phyloP scores from a whole-genome alignment of 2,329 filamentous ascomycete species.

The Aspergillus fumigatiaffinis region DNA sequence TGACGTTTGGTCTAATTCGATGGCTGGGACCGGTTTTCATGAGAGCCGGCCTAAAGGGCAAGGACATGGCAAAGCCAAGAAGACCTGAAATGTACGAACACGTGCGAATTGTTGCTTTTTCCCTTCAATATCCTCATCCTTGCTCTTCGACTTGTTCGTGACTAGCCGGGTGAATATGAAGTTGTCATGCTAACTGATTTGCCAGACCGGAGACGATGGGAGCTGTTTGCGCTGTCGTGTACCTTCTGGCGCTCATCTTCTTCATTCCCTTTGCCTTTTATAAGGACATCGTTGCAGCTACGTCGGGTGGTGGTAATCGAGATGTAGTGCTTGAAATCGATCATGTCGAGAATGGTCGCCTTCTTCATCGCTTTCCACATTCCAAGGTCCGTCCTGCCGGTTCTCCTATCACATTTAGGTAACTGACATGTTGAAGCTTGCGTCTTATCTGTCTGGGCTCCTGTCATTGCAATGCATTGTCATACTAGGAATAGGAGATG shows the following conservation, averaged over 20 bases:
- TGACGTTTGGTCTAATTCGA: conserved; percentile 79
- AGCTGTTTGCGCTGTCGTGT: conserved; percentile 85
- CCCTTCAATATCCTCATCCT: neutral
- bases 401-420: neutral
- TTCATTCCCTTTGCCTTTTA: conserved; percentile 98
- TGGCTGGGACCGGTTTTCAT: conserved; percentile 93
- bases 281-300: conserved; percentile 94
- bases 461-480: conserved; percentile 88
- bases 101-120: neutral
- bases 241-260: conserved; percentile 79
- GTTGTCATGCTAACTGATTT: conserved; percentile 11
- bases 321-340: conserved; percentile 74
- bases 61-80: conserved; percentile 76
- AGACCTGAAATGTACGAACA: conserved; percentile 66
- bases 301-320: conserved; percentile 86
- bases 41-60: conserved; percentile 80
- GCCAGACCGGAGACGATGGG: conserved; percentile 88
- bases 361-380: conserved; percentile 89
- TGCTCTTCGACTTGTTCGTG: neutral
- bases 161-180: neutral
- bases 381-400: conserved; percentile 64
- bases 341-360: conserved; percentile 74
- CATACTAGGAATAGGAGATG: conserved; percentile 88
- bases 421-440: conserved; percentile 57
- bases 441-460: conserved; percentile 90